Evolutionary conservation across 352 stramenopile genomes (phyloP).

Genomic region (Phytopythium aichiense): DNA sequence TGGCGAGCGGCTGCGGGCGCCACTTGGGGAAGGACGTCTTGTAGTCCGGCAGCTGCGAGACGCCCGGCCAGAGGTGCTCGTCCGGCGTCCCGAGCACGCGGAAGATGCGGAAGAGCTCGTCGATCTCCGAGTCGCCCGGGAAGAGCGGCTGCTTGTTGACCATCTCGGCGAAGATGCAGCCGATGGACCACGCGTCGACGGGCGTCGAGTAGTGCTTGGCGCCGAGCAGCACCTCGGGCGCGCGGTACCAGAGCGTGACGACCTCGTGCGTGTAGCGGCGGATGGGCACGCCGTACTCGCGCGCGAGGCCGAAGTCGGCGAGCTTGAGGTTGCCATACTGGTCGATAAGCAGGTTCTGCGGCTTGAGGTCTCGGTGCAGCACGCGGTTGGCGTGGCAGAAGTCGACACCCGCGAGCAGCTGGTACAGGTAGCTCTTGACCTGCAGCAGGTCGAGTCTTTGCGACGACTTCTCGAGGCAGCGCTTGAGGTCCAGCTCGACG

Average conservation of each 20-base stretch:
- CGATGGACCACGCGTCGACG: conserved; percentile 92
- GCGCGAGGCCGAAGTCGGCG: conserved; percentile 91
- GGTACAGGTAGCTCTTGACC: conserved; percentile 85
- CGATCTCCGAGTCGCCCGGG: conserved; percentile 97
- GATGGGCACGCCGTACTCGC: conserved; percentile 84
- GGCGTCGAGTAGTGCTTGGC: conserved; percentile 92
- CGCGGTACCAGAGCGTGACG: conserved; percentile 95
- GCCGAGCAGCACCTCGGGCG: conserved; percentile 93
- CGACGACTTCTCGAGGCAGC: conserved; percentile 91
- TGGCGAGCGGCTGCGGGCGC: conserved; percentile 86
- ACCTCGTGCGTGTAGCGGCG: conserved; percentile 93
- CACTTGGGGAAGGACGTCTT: conserved; percentile 98
- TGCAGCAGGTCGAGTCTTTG: conserved; percentile 79
- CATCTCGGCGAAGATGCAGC: conserved; percentile 95
- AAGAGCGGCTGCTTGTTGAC: conserved; percentile 88
- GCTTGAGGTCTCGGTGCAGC: conserved; percentile 97
- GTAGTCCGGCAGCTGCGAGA: conserved; percentile 97
- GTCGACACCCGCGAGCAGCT: conserved; percentile 80
- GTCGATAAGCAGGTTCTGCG: conserved; percentile 94
- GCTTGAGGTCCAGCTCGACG: conserved; percentile 85
- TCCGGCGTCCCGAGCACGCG: conserved; percentile 95
- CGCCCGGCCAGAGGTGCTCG: conserved; percentile 95
- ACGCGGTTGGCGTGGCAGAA: conserved; percentile 96
- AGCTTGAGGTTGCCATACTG: conserved; percentile 88
- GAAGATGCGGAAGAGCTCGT: conserved; percentile 99